Evolutionary conservation across 768 basidiomycete species (phyloP).

Genomic region (Russula compacta): DNA sequence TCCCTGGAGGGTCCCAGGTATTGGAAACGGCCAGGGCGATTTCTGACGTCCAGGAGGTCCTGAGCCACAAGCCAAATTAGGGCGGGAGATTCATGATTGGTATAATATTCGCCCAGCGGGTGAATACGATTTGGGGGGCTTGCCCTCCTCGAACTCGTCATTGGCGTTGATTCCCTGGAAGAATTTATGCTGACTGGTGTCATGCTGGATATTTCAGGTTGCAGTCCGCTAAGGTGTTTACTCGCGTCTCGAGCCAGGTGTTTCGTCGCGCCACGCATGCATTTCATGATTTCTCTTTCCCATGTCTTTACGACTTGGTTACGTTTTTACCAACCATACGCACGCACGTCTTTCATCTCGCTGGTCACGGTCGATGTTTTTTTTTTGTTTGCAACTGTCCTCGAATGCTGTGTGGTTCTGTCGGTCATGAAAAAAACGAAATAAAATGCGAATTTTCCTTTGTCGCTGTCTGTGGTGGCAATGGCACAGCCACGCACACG

Average conservation of each 20-base stretch:
- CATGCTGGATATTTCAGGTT: slow-evolving; percentile 13
- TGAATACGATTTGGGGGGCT: slow-evolving; percentile 6
- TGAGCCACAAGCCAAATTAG: slow-evolving; percentile 36
- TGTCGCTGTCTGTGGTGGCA: not conserved
- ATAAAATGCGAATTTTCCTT: not conserved
- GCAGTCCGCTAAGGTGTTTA: slow-evolving; percentile 10
- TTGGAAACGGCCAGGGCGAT: slow-evolving; percentile 63
- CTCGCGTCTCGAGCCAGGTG: not conserved
- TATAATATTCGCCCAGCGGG: slow-evolving; percentile 6
- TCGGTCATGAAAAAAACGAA: not conserved
- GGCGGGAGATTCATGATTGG: not conserved
- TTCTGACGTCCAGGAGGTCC: slow-evolving; percentile 65
- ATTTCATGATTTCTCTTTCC: not conserved
- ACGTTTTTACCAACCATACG: slow-evolving; percentile 1
- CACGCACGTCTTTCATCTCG: slow-evolving; percentile 11
- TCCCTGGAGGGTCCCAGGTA: slow-evolving; percentile 61
- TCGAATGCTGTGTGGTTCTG: not conserved
- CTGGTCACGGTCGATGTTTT: slow-evolving; percentile 16
- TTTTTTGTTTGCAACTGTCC: slow-evolving; percentile 1
- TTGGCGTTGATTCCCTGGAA: slow-evolving; percentile 18
- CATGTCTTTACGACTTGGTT: slow-evolving; percentile 9
- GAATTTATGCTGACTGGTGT: slow-evolving; percentile 11
- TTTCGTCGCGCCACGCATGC: not conserved
- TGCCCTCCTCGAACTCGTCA: slow-evolving; percentile 7
- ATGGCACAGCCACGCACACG: not conserved